These are phyloP conservation scores for Aspergillus olivimuriae DNA, from an alignment of 495 filamentous ascomycete species.

Conservation along the genomic window DNA sequence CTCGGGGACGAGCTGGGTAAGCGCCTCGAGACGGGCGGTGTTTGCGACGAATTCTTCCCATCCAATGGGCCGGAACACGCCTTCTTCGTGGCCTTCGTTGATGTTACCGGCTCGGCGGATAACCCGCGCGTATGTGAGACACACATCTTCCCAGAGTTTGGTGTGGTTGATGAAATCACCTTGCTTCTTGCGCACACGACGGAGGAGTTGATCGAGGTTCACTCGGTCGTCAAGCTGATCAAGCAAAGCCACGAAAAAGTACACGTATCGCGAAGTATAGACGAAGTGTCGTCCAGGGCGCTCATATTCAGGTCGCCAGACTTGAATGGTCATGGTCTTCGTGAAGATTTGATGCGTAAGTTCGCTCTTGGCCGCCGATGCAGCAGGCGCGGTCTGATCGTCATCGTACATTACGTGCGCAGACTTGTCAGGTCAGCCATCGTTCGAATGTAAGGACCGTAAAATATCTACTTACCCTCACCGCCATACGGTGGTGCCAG, in stretches of 20 bases:
- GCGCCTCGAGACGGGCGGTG: constrained; percentile 46
- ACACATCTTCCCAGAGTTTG: constrained; percentile 79
- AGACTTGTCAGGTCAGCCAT: constrained; percentile 30
- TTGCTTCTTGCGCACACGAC: constrained; percentile 73
- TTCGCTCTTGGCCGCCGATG: constrained; percentile 63
- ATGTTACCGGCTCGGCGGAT: constrained; percentile 65
- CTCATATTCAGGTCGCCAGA: constrained; percentile 94
- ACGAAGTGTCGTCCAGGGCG: constrained; percentile 88
- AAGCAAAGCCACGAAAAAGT: constrained; percentile 70
- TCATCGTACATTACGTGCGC: constrained; percentile 70
- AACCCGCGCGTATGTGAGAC: constrained; percentile 64
- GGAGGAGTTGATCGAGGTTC: constrained; percentile 74
- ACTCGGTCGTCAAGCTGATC: constrained; percentile 67
- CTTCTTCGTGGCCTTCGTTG: constrained; percentile 61
- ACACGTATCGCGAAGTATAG: constrained; percentile 84
- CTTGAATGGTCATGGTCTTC: constrained; percentile 88
- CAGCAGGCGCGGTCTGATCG: constrained; percentile 36
- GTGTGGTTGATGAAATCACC: constrained; percentile 80
- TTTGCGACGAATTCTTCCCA: constrained; percentile 74
- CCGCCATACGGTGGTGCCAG: constrained; percentile 94
- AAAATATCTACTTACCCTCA: constrained; percentile 41
- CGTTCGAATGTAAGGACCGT: background rate
- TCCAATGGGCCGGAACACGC: constrained; percentile 70
- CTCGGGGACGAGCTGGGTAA: constrained; percentile 37
- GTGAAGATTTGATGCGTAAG: constrained; percentile 86